Evolutionary conservation across 805 yeast species (phyloP), one percentile per base, ranked within the genome.

Genomic region (Myxozyma mucilagina): DNA sequence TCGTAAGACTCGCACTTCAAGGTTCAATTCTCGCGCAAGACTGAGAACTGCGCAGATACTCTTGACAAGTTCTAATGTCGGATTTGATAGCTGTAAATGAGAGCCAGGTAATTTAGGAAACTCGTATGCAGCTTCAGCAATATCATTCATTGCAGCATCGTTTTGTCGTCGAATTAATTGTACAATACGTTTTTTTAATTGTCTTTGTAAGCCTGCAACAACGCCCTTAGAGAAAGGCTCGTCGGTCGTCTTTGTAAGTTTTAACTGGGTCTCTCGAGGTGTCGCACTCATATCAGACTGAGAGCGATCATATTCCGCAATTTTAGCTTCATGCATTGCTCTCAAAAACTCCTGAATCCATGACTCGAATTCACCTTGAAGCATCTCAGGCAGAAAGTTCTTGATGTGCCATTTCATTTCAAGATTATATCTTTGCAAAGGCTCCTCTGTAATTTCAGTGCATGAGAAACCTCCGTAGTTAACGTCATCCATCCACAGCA

Each of bases 401-500:
- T 84, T 82, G 20, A 94, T 80, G 60, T 89, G 94, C 99, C 99
- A 94, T 52, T 84, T 74, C 59, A 82, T 81, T 52, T 75, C 79
- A 0, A 89, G 85, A 16, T 69, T 50, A 20, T 51, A 50, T n/a
- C 10, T 18, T 39, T 60, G 56, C 36, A 16, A 47, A 43, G 34
- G 41, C 18, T 60, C 56, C 65, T 9, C 75, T 78, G 20, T 73
- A 66, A 16, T 79, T 73, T 57, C 74, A 74, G 13, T 71, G 65
- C 82, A 78, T 0, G 82, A 57, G 53, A 82, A 72, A 6, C 99
- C 99, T 47, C 96, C 88, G 73, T 80, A 91, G 70, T 94, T 94
- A 69, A 83, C 84, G 67, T 87, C 86, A 72, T 94, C 97, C 96
- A 93, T 89, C 98, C 97, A 96, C 1, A 94, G 76, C 65, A 94